Percentiles rank a stretch among this genome's conserved stretches.
These are phyloP conservation scores for Anthracocystis setariae DNA, from an alignment of 1,284 basidiomycete genomes.

Conservation along the genomic window DNA sequence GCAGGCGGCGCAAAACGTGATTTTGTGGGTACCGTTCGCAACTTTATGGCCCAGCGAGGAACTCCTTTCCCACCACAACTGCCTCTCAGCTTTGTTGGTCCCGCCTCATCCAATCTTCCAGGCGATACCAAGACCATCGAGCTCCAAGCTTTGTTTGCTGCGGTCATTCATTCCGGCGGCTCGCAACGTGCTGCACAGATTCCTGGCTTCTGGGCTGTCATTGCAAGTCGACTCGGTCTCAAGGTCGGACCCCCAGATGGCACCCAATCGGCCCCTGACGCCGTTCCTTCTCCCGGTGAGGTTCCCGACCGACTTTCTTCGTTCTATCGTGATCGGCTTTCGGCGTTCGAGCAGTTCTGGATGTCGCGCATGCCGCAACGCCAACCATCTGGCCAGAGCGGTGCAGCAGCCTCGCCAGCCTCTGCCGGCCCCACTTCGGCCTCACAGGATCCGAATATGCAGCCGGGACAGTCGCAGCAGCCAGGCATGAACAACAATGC, in stretches of 20 bases:
- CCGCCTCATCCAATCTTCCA: conserved; percentile 41
- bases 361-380: conserved; percentile 53
- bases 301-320: conserved; percentile 58
- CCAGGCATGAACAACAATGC: not conserved
- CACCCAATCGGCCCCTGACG: conserved; percentile 41
- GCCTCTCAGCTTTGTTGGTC: conserved; percentile 52
- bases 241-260: conserved; percentile 50
- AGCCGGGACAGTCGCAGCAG: conserved; percentile 14
- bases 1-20: conserved; percentile 40
- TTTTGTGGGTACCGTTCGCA: conserved; percentile 56
- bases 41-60: conserved; percentile 59
- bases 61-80: conserved; percentile 52
- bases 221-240: conserved; percentile 57
- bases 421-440: conserved; percentile 13
- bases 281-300: conserved; percentile 50
- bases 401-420: conserved; percentile 28
- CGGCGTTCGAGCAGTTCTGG: conserved; percentile 62
- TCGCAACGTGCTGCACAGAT: conserved; percentile 50
- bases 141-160: conserved; percentile 54
- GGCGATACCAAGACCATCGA: conserved; percentile 60
- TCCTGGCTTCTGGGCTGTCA: conserved; percentile 60
- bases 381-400: conserved; percentile 37
- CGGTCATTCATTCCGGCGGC: conserved; percentile 55
- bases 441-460: conserved; percentile 13
- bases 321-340: conserved; percentile 58